These are phyloP conservation scores for Fusarium illudens DNA, from an alignment of 2,329 filamentous ascomycete species.

Conservation along the genomic window DNA sequence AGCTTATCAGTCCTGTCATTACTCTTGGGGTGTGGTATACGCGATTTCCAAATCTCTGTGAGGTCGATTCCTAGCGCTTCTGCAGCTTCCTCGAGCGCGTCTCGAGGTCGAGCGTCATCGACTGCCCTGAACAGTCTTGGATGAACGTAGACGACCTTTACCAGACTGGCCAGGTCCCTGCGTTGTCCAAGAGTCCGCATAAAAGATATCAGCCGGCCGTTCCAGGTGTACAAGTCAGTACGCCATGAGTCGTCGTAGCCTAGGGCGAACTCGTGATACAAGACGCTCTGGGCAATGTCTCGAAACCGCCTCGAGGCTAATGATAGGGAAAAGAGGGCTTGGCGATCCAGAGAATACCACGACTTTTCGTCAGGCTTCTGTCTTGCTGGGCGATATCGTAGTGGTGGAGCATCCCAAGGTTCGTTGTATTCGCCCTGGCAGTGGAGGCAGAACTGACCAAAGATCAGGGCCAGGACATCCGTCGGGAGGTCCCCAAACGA, in stretches of 20 bases:
- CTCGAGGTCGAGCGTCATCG: background rate
- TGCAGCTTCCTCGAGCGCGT: background rate
- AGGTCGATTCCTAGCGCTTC: conserved; percentile 5
- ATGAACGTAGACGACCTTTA: background rate
- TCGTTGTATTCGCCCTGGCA: conserved; percentile 1
- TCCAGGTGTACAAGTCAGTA: background rate
- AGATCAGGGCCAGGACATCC: background rate
- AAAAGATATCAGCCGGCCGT: conserved; percentile 13
- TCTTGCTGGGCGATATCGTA: background rate
- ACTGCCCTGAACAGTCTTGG: background rate
- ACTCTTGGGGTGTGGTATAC: background rate
- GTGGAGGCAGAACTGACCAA: conserved; percentile 11
- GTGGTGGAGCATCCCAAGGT: conserved; percentile 4
- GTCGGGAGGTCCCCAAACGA: background rate
- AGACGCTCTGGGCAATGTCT: conserved; percentile 2
- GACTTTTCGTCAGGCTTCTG: background rate
- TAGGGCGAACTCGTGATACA: conserved; percentile 13
- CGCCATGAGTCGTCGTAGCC: conserved; percentile 9
- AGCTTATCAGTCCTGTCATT: background rate
- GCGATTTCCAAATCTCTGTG: background rate
- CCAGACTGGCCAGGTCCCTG: conserved; percentile 3
- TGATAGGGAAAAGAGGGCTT: conserved; percentile 8
- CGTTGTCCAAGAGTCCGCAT: background rate
- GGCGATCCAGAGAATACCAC: conserved; percentile 9
- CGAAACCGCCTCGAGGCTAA: conserved; percentile 1